Evolutionary conservation across 805 yeast genomes (phyloP), one percentile per base, ranked within the genome.

Genomic region (Pichia cephalocereana): DNA sequence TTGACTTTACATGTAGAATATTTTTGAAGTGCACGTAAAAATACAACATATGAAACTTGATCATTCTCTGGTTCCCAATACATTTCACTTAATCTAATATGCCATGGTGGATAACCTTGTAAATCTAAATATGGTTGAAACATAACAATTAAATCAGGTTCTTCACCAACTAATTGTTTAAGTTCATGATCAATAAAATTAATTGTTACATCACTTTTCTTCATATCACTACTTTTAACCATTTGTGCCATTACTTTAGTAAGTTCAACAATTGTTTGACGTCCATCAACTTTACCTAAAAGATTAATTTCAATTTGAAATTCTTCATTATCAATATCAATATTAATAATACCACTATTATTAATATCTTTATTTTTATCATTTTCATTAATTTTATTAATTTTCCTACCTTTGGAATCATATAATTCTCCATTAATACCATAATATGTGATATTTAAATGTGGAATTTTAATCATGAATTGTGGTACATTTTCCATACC

Each of bases 51-150:
- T 37, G 79, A 76, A 43, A 88, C 95, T 47, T 76, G 80, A 50
- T 75, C 80, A 64, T 89, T 89, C 63, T 87, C 96, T 2, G 84
- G 83, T 60, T 88, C 91, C 86, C 95, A 86, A 67, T 82, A 90
- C 59, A 93, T 79, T 62, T 93, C 99, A 8, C 89, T 78, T 46
- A 95, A 75, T 53, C 99, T 77, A 36, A 88, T 79, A 61, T 91
- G 98, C 99, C 99, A 93, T 30, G 99, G 99, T 19, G 98, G 98
- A 64, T 82, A 93, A 17, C 96, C 97, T 65, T 89, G 95, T 44
- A 93, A 74, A 62, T 89, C 95, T 53, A 93, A 71, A 12, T 74
- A 72, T n/a, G 97, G 96, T 19, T 88, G 88, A 63, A 91, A 93
- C 46, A 86, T 68, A 31, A 93, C 71, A 43, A 93, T 70, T 53